Evolutionary conservation across 2,329 filamentous ascomycete genomes (phyloP).

Genomic region (Colletotrichum orchidophilum): DNA sequence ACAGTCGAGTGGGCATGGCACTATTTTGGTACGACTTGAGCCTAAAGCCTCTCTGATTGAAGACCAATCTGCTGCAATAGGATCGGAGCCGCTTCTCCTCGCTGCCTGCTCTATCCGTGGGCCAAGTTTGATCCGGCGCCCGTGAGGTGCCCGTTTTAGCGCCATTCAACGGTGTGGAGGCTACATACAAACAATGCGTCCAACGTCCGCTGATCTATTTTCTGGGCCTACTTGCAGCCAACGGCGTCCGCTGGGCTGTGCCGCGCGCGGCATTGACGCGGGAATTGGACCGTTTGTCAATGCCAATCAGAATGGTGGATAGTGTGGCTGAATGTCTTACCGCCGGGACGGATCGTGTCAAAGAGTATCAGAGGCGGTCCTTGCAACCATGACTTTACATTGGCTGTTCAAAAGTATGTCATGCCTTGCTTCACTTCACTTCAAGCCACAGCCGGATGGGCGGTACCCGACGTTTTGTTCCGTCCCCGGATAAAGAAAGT

Average conservation of each 20-base stretch:
- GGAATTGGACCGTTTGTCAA: neutral
- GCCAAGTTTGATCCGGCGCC: neutral
- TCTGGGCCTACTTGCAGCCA: neutral
- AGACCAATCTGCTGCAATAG: neutral
- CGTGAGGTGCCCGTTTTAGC: neutral
- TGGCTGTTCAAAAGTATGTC: neutral
- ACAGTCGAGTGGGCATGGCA: neutral
- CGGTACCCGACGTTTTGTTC: neutral
- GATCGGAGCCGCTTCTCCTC: neutral
- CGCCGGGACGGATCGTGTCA: neutral
- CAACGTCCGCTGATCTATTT: neutral
- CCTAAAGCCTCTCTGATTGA: neutral
- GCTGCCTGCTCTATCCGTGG: neutral
- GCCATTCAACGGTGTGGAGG: neutral
- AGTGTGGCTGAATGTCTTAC: neutral
- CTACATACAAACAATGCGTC: neutral
- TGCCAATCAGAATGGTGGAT: neutral
- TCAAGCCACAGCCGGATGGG: too few relatives aligned
- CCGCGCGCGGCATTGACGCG: slow-evolving; percentile 13
- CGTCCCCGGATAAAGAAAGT: neutral
- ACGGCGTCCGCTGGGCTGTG: neutral
- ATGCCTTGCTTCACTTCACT: neutral
- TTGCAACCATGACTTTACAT: neutral
- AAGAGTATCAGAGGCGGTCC: neutral
- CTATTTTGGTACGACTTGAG: neutral